phyloP scores from a whole-genome alignment of 495 filamentous ascomycete species.

The Penicillium tannophilum region DNA sequence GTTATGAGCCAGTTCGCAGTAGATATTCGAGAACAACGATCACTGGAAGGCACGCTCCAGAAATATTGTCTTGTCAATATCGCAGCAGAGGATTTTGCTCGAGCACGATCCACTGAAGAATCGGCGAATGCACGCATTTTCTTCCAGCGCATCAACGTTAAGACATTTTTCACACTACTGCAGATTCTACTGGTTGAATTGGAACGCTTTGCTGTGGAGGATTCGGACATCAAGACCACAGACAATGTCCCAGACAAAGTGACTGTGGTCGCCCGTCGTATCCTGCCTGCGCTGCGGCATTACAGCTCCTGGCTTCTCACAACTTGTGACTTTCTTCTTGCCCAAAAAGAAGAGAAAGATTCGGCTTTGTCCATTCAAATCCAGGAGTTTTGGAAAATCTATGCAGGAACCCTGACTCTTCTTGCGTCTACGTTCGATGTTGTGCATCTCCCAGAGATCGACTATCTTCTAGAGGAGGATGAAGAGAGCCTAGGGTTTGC shows the following conservation, averaged over 20 bases:
- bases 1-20: constrained; percentile 75
- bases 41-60: constrained; percentile 65
- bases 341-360: constrained; percentile 58
- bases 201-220: constrained; percentile 56
- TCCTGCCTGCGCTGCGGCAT: constrained; percentile 69
- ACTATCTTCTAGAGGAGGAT: constrained; percentile 79
- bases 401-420: constrained; percentile 66
- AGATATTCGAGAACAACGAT: constrained; percentile 67
- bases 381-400: constrained; percentile 71
- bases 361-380: constrained; percentile 59
- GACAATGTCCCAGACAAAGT: constrained; percentile 55
- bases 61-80: constrained; percentile 87
- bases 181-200: constrained; percentile 71
- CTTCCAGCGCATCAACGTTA: constrained; percentile 78
- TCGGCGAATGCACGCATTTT: constrained; percentile 63
- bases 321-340: constrained; percentile 50
- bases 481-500: constrained; percentile 73
- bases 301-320: constrained; percentile 73
- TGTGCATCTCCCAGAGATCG: constrained; percentile 54
- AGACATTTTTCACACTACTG: constrained; percentile 75
- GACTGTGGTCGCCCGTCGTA: constrained; percentile 62
- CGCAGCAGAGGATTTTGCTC: constrained; percentile 74
- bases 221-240: constrained; percentile 37
- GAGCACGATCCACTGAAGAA: constrained; percentile 54
- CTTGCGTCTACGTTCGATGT: constrained; percentile 63